Conservation (phyloP, 495 filamentous ascomycete genomes). For the Penicillium simplicissimum region DNA sequence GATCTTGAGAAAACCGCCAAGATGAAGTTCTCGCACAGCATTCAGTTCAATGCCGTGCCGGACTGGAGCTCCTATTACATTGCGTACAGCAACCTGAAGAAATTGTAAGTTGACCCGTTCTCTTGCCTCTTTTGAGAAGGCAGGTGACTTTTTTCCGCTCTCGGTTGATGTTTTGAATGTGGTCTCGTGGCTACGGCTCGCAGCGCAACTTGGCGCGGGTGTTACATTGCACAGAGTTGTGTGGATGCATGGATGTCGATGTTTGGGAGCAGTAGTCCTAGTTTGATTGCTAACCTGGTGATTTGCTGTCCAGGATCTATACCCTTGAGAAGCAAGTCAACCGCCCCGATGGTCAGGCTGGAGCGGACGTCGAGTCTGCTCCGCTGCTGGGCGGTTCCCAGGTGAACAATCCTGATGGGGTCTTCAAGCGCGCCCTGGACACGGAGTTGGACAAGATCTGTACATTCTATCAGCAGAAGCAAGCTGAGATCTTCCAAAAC, state of each 20-base stretch:
- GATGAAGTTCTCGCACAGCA: slow-evolving; percentile 99
- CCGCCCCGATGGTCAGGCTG: slow-evolving; percentile 50
- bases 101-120: slow-evolving; percentile 67
- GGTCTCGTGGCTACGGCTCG: slow-evolving; percentile 7
- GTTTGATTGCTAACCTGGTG: slow-evolving; percentile 26
- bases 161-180: slow-evolving; percentile 5
- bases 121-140: not conserved
- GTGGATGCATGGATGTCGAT: slow-evolving; percentile 13
- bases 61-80: slow-evolving; percentile 99
- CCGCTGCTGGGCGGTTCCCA: slow-evolving; percentile 67
- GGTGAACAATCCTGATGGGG: slow-evolving; percentile 65
- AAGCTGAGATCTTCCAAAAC: slow-evolving; percentile 79
- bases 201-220: slow-evolving; percentile 18
- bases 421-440: slow-evolving; percentile 81
- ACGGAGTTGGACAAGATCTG: slow-evolving; percentile 90
- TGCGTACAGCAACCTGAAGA: slow-evolving; percentile 97
- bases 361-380: slow-evolving; percentile 75
- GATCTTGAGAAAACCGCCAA: slow-evolving; percentile 56
- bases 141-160: not conserved
- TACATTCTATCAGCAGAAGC: slow-evolving; percentile 85
- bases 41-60: slow-evolving; percentile 98
- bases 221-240: slow-evolving; percentile 31
- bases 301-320: slow-evolving; percentile 68
- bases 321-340: slow-evolving; percentile 75
- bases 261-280: slow-evolving; percentile 8